Evolutionary conservation across 768 basidiomycete species (phyloP).

Genomic region (Holtermannia corniformis): DNA sequence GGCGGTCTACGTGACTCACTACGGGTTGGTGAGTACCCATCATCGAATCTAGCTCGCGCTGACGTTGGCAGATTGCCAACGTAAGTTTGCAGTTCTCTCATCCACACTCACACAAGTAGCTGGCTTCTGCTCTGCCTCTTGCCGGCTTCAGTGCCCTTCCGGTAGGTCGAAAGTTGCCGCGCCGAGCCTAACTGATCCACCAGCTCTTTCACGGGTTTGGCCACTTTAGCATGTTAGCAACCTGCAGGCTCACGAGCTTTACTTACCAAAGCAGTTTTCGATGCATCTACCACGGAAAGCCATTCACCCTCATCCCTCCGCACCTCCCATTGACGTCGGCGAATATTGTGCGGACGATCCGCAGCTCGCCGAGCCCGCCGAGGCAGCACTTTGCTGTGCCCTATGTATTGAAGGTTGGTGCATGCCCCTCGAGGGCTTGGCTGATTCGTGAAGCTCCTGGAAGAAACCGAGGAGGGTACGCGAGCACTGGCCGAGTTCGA

Average conservation of each 20-base stretch:
- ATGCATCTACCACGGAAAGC: constrained; percentile 35
- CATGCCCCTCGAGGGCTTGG: background rate
- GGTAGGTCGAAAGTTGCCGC: background rate
- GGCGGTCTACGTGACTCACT: constrained; percentile 35
- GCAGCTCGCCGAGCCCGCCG: constrained; percentile 24
- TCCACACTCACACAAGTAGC: background rate
- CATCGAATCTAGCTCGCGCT: background rate
- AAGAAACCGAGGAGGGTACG: constrained; percentile 48
- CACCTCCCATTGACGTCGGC: constrained; percentile 35
- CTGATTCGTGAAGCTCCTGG: constrained; percentile 41
- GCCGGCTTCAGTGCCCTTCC: constrained; percentile 34
- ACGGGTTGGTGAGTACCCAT: constrained; percentile 26
- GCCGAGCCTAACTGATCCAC: background rate
- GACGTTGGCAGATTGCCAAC: constrained; percentile 3
- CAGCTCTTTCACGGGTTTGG: constrained; percentile 36
- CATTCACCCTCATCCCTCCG: constrained; percentile 37
- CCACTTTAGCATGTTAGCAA: constrained; percentile 34
- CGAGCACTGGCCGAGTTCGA: constrained; percentile 45
- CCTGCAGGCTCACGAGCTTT: background rate
- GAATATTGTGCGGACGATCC: constrained; percentile 31
- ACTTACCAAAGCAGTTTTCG: constrained; percentile 25
- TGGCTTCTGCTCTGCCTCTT: constrained; percentile 21
- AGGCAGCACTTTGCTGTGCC: constrained; percentile 40
- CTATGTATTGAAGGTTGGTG: constrained; percentile 41
- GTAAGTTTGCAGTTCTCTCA: background rate